Conservation (phyloP, 2,329 filamentous ascomycete species). For the Coniochaeta sp. region DNA sequence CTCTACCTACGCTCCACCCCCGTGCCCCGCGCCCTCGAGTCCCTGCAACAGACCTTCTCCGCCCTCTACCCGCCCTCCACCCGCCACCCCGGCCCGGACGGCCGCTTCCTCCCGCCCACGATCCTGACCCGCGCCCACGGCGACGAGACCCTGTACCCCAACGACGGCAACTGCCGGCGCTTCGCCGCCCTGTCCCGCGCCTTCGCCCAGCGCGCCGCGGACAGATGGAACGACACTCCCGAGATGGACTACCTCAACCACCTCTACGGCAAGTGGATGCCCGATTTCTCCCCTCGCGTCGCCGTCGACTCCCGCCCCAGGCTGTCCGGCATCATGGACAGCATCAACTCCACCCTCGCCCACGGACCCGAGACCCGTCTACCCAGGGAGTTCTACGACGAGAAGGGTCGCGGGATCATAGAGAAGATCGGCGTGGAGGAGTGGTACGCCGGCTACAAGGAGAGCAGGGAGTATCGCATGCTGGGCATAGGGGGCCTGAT, state of each 20-base stretch:
- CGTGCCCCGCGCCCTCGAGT: slow-evolving; percentile 69
- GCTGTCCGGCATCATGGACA: slow-evolving; percentile 88
- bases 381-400: slow-evolving; percentile 81
- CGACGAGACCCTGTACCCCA: slow-evolving; percentile 76
- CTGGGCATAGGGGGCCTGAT: slow-evolving; percentile 80
- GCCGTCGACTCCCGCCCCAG: slow-evolving; percentile 80
- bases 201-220: slow-evolving; percentile 64
- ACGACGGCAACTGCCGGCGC: slow-evolving; percentile 65
- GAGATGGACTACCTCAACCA: slow-evolving; percentile 81
- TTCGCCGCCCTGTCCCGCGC: slow-evolving; percentile 62
- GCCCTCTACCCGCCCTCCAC: slow-evolving; percentile 61
- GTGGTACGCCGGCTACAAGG: slow-evolving; percentile 83
- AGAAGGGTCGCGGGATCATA: slow-evolving; percentile 59
- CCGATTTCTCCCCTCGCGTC: slow-evolving; percentile 56
- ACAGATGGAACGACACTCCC: slow-evolving; percentile 65
- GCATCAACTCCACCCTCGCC: slow-evolving; percentile 79
- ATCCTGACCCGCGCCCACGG: slow-evolving; percentile 57
- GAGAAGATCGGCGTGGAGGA: slow-evolving; percentile 77
- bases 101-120: slow-evolving; percentile 49
- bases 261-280: slow-evolving; percentile 80
- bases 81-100: slow-evolving; percentile 18
- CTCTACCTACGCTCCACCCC: slow-evolving; percentile 70
- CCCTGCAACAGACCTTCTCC: slow-evolving; percentile 66
- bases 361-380: slow-evolving; percentile 74
- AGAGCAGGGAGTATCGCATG: slow-evolving; percentile 79